Evolutionary conservation across 257 asterid species (phyloP).

Genomic region (Nicotiana tomentosiformis): DNA sequence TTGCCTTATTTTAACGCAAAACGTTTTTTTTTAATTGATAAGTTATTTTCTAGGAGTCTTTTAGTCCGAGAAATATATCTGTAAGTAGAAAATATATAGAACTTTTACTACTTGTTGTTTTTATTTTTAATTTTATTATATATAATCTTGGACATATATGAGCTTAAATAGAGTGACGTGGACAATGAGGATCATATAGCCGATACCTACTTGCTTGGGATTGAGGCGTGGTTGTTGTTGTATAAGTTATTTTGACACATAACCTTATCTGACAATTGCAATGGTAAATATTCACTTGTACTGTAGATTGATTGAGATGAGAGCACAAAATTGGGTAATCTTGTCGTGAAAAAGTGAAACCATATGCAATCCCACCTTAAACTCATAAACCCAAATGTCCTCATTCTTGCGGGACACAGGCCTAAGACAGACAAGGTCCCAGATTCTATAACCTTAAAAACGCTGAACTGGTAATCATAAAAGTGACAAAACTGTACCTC

Average conservation of each 20-base stretch:
- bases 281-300: background rate
- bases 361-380: background rate
- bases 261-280: background rate
- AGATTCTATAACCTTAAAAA: background rate
- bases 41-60: no score
- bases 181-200: no score
- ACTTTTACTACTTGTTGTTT: no score
- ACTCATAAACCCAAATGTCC: background rate
- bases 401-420: background rate
- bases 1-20: no score
- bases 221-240: no score
- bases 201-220: no score
- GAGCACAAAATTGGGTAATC: background rate
- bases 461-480: conserved; percentile 4
- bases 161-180: no score
- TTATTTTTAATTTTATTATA: no score
- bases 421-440: background rate
- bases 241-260: background rate
- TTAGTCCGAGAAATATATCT: no score
- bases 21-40: no score
- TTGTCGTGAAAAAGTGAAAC: background rate
- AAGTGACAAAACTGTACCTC: conserved; percentile 58
- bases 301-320: background rate
- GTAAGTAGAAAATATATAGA: no score
- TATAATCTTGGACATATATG: no score